These are phyloP conservation scores for carrot (Daucus carota) DNA, from an alignment of 129 eudicot species.

Conservation along the genomic window DH1_v3.0 NC_030383.2:6058001-6058500, in stretches of 20 bases:
- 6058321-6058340: background rate
- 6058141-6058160: background rate
- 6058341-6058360: background rate
- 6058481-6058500: too few species aligned
- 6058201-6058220: background rate
- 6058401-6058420: background rate
- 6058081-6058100: background rate
- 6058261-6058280: background rate
- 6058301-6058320: background rate
- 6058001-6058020: background rate
- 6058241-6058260: background rate
- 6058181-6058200: background rate
- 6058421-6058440: too few species aligned
- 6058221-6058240: background rate
- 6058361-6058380: too few species aligned
- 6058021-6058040: background rate
- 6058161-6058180: background rate
- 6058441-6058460: too few species aligned
- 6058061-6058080: background rate
- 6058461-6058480: too few species aligned
- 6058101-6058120: constrained; percentile 6
- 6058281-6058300: background rate
- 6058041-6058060: background rate
- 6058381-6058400: background rate
- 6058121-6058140: constrained; percentile 1